Percentiles rank a stretch among this genome's conserved stretches.
Evolutionary conservation across 2,329 filamentous ascomycete genomes (phyloP).

Genomic region (Exserohilum rostratum): DNA sequence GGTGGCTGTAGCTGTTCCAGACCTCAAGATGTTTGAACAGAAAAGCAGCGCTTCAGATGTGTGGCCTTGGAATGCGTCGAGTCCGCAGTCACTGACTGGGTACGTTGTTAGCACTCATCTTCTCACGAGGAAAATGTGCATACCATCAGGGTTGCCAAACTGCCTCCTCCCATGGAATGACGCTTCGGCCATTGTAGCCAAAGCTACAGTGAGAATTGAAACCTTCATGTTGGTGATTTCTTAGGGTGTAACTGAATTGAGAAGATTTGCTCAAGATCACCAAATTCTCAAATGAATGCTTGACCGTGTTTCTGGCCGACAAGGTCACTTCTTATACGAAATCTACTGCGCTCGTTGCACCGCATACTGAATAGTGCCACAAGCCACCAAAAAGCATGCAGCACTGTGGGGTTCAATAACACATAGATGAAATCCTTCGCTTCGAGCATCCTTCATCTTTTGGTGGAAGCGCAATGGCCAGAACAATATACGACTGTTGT

Average conservation of each 20-base stretch:
- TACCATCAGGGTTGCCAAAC: conserved; percentile 32
- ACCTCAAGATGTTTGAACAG: conserved; percentile 37
- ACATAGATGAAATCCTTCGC: conserved; percentile 34
- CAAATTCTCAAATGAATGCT: conserved; percentile 8
- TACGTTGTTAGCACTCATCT: conserved; percentile 2
- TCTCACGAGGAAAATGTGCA: neutral
- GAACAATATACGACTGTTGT: conserved; percentile 18
- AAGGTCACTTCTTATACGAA: conserved; percentile 32
- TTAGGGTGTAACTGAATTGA: neutral
- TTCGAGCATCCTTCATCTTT: conserved; percentile 20
- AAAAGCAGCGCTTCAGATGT: conserved; percentile 38
- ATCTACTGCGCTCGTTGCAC: conserved; percentile 2
- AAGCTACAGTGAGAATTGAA: conserved; percentile 26
- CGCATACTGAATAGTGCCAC: neutral
- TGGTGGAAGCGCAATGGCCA: conserved; percentile 19
- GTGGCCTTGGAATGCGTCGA: conserved; percentile 41
- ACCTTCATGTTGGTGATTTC: conserved; percentile 31
- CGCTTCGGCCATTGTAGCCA: conserved; percentile 31
- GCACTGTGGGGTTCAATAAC: conserved; percentile 38
- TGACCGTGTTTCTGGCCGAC: conserved; percentile 5
- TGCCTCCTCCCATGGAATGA: conserved; percentile 32
- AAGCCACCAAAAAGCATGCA: conserved; percentile 19
- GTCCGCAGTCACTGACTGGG: conserved; percentile 31
- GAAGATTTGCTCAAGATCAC: conserved; percentile 1
- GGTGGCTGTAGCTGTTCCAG: conserved; percentile 34